Conservation (phyloP, 2,329 filamentous ascomycete species). For the Blastomyces emzantsi region DNA sequence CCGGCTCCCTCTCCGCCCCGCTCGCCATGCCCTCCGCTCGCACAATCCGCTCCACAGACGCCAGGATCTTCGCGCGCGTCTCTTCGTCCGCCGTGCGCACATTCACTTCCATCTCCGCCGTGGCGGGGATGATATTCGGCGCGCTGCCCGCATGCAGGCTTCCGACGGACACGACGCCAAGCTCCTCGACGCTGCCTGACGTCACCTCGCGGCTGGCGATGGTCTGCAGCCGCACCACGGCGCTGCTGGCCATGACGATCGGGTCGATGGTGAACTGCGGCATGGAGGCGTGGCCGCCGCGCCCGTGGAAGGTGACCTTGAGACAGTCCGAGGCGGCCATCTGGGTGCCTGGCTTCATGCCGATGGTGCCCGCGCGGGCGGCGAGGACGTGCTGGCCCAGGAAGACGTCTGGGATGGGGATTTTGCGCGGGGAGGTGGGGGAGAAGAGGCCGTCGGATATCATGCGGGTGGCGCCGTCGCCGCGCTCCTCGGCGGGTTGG, state of each 20-base stretch:
- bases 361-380: constrained; percentile 34
- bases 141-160: constrained; percentile 50
- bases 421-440: constrained; percentile 18
- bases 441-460: constrained; percentile 49
- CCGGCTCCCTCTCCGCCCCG: constrained; percentile 41
- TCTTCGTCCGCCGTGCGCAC: constrained; percentile 41
- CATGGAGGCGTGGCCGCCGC: constrained; percentile 50
- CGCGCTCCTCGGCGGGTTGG: constrained; percentile 59
- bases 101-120: constrained; percentile 48
- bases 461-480: constrained; percentile 54
- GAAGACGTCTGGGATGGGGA: constrained; percentile 48
- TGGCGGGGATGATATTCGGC: constrained; percentile 52
- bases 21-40: constrained; percentile 46
- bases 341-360: constrained; percentile 31
- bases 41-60: constrained; percentile 46
- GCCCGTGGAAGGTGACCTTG: constrained; percentile 49
- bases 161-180: constrained; percentile 51
- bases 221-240: constrained; percentile 51
- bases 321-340: constrained; percentile 39
- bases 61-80: constrained; percentile 42
- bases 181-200: constrained; percentile 38
- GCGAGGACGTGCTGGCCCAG: constrained; percentile 51
- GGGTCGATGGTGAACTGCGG: constrained; percentile 51
- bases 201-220: constrained; percentile 49
- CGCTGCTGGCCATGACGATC: constrained; percentile 48